These are phyloP conservation scores for Chaetoceros muelleri DNA, from an alignment of 108 stramenopile species.

Conservation along the genomic window DNA sequence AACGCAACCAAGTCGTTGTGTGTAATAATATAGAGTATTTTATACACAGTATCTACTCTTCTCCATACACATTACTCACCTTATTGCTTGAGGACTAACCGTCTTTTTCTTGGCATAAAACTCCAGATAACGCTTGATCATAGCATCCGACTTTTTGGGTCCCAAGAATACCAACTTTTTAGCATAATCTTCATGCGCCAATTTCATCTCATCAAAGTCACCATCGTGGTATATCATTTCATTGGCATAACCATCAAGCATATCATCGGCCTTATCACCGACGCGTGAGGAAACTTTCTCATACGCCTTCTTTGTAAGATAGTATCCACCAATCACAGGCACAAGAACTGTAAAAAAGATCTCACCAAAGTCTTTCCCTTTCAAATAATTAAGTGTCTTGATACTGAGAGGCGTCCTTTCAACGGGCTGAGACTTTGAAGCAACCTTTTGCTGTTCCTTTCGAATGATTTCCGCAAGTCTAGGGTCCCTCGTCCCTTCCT, in stretches of 20 bases:
- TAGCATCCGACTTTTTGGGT: conserved; percentile 27
- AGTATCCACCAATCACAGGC: conserved; percentile 19
- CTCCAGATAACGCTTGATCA: conserved; percentile 52
- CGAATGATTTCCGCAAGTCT: neutral
- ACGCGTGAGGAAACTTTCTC: conserved; percentile 24
- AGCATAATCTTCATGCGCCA: conserved; percentile 49
- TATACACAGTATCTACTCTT: too few species aligned
- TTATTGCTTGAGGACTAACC: conserved; percentile 57
- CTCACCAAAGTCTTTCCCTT: conserved; percentile 37
- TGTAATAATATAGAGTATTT: neutral
- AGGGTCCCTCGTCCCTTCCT: neutral
- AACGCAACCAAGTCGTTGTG: conserved; percentile 1
- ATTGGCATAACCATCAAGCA: conserved; percentile 41
- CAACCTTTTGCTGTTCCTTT: neutral
- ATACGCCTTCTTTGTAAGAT: conserved; percentile 17
- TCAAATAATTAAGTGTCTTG: conserved; percentile 1
- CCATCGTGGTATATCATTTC: conserved; percentile 81
- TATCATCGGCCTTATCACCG: conserved; percentile 20
- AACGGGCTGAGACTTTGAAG: neutral
- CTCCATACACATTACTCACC: too few species aligned
- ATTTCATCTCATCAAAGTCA: conserved; percentile 67
- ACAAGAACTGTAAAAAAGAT: conserved; percentile 30
- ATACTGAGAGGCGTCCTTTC: neutral
- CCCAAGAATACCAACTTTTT: conserved; percentile 53
- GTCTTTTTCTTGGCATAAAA: conserved; percentile 65